Evolutionary conservation across 2,329 filamentous ascomycete genomes (phyloP), one percentile per base, ranked within the genome.

Genomic region (Beauveria sp.): DNA sequence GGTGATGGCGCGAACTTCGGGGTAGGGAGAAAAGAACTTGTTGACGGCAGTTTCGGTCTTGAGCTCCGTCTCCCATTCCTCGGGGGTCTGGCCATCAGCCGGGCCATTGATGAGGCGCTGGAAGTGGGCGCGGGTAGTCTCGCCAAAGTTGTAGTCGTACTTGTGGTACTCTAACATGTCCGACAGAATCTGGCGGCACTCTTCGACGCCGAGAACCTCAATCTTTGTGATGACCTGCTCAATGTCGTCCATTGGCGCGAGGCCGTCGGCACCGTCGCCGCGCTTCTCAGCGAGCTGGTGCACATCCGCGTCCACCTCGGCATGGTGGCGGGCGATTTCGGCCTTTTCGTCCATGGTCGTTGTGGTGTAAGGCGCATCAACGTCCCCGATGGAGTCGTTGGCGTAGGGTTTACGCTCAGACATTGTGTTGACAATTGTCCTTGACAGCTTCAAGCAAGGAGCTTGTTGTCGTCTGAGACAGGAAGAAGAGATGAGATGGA

Each of bases 61-160:
- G 46, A 62, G 34, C 12, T 62, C 60, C 24, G 52, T 45, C 38
- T 34, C 54, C 60, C 60, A 62, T 7, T 62, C 60, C 22, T 62
- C 60, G 16, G 34, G 34, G 20, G 30, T 62, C 47, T 68, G 66
- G 20, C 60, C 63, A 7, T 68, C 64, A 1, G 47, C 28, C 0
- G 67, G 66, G 0, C 67, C 67, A 5, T 62, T 40, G 18, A 65
- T 26, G n/a, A 69, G 57, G 28, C 45, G 50, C 2, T 55, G 50
- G 20, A 69, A 63, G 57, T 67, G 67, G n/a, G 42, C 45, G 5
- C 66, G 66, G 30, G 64, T 64, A 4, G 34, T 20, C 7, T 62
- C 38, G 30, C 65, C 60, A 46, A 69, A 69, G 34, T 69, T 69
- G 61, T 69, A 69, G 60, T 68, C 67, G 57, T 66, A 68, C 51